Base-by-base conservation (phyloP, 2,329 filamentous ascomycete genomes). In the Penicillium olsonii region DNA sequence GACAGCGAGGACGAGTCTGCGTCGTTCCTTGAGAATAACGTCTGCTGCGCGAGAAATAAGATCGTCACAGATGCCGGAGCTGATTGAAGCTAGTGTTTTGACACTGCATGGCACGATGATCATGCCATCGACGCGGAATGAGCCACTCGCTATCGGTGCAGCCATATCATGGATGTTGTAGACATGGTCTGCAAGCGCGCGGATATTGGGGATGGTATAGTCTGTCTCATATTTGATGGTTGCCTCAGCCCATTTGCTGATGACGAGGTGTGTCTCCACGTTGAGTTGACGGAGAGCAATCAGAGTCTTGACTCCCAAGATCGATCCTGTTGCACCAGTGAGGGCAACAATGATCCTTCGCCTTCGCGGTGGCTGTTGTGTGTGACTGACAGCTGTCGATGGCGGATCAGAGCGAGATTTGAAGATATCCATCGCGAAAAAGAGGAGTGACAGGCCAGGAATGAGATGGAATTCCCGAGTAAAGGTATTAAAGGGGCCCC, bases 311-410 rank as follows among this genome's bases (percentile, higher is more conserved):
- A 79, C 74, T 1, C 68, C 77, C 6, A 74, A 64, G 2, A 69
- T 59, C 1, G 76, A 67, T 3, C 78, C 77, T 0, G 78, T 80
- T 1, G 78, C 77, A 2, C 77, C 78, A 2, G 78, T 80, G 35
- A 80, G 73, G 17, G 69, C 78, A 8, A 80, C 68, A 1, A 80
- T 67, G 43, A 79, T 77, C 14, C 12, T 31, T n/a, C 29, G 29
- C n/a, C 29, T 31, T 4, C 3, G 14, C 14, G 29, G 29, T 6
- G 29, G n/a, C 29, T 31, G 12, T 31, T 14, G 29, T 2, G 12
- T n/a, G 6, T 31, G 29, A 31, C 11, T 31, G 3, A 4, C 29
- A 31, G 29, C 12, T 15, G 29, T n/a, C 12, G 29, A 1, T 31
- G 29, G 12, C 4, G 29, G 6, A 14, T 14, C 29, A 6, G 29